phyloP scores from a whole-genome alignment of 2,329 filamentous ascomycete species.

The Thelonectria rubi region DNA sequence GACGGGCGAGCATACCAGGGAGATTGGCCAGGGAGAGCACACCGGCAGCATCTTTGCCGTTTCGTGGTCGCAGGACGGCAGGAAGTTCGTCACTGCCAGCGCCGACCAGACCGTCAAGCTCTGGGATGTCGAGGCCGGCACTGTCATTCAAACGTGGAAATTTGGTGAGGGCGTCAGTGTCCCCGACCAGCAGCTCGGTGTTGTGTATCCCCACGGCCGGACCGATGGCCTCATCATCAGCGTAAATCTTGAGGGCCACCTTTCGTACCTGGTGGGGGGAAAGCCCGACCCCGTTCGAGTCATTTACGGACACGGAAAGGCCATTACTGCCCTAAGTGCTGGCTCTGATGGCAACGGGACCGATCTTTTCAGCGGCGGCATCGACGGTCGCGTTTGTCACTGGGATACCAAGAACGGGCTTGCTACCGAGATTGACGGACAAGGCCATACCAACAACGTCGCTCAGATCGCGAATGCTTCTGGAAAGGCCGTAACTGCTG shows the following conservation, averaged over 20 bases:
- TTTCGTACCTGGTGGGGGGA: conserved; percentile 86
- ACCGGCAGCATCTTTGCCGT: conserved; percentile 93
- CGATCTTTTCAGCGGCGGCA: conserved; percentile 88
- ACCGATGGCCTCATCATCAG: conserved; percentile 90
- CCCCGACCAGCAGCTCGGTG: conserved; percentile 89
- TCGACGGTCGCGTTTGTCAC: conserved; percentile 84
- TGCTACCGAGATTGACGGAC: conserved; percentile 78
- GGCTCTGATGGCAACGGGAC: conserved; percentile 61
- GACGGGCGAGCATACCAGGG: conserved; percentile 82
- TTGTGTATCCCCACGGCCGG: conserved; percentile 86
- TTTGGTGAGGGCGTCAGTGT: conserved; percentile 83
- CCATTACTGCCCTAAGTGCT: conserved; percentile 75
- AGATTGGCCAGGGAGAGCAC: conserved; percentile 85
- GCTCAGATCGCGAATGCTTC: conserved; percentile 73
- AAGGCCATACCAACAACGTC: conserved; percentile 86
- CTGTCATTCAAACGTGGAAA: conserved; percentile 82
- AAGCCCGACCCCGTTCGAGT: conserved; percentile 73
- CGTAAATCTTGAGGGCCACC: conserved; percentile 85
- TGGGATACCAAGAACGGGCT: conserved; percentile 81
- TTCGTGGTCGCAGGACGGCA: conserved; percentile 89
- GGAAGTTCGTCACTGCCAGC: conserved; percentile 87
- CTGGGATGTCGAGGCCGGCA: conserved; percentile 87
- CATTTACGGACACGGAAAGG: conserved; percentile 90
- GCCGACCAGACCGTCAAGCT: conserved; percentile 94
- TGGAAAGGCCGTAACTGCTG: conserved; percentile 81